A percentile compares a stretch with the other conserved stretches of the same genome.
These are phyloP conservation scores for Amorphotheca resinae DNA, from an alignment of 495 filamentous ascomycete species.

Conservation along the genomic window DNA sequence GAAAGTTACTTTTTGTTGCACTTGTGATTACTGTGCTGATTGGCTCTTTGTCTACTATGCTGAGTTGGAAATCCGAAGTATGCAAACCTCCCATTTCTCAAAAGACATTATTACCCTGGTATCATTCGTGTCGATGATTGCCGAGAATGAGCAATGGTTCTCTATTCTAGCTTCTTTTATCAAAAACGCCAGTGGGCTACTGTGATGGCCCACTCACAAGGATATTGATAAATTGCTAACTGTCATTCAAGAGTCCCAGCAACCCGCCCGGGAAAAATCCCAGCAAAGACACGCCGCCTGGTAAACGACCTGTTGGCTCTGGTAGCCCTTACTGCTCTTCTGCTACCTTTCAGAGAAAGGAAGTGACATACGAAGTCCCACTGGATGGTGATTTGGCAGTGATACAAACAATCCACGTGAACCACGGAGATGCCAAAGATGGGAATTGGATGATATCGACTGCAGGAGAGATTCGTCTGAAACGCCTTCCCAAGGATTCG, in stretches of 20 bases:
- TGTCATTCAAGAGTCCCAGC: too few relatives aligned
- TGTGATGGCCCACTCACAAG: too few relatives aligned
- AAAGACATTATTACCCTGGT: too few relatives aligned
- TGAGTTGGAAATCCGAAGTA: neutral
- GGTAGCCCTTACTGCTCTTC: slow-evolving; percentile 10
- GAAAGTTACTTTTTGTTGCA: slow-evolving; percentile 2
- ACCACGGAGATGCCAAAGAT: neutral
- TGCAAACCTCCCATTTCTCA: neutral
- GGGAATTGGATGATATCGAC: neutral
- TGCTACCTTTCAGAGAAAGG: slow-evolving; percentile 4
- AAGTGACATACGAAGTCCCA: slow-evolving; percentile 8
- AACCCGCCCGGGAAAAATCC: too few relatives aligned
- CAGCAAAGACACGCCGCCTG: neutral
- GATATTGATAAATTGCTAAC: too few relatives aligned
- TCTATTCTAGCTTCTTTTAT: too few relatives aligned
- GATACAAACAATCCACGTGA: slow-evolving; percentile 7
- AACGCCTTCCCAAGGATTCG: slow-evolving; percentile 6
- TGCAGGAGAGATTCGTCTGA: slow-evolving; percentile 13
- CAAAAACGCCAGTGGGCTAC: too few relatives aligned
- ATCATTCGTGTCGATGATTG: too few relatives aligned
- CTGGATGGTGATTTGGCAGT: slow-evolving; percentile 5
- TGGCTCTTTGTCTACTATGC: neutral
- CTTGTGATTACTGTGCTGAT: slow-evolving; percentile 3
- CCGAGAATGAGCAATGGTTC: too few relatives aligned
- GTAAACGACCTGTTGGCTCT: slow-evolving; percentile 6